Evolutionary conservation across 306 rosid genomes (phyloP).

Genomic region (Acacia confusa): DNA sequence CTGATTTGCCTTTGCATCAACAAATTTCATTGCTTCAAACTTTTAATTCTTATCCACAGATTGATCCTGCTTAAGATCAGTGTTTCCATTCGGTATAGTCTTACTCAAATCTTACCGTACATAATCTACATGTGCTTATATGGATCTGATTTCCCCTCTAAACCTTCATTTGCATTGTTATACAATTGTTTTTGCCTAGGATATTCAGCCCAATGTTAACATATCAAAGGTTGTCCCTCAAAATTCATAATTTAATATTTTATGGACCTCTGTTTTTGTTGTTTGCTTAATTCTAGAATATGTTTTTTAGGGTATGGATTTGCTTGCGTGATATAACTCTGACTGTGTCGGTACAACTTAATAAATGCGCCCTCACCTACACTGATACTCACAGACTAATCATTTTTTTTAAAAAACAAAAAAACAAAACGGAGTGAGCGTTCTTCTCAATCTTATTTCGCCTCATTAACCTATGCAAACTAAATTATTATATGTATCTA

Average conservation of each 20-base stretch:
- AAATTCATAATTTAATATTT: constrained; percentile 11
- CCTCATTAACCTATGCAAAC: background rate
- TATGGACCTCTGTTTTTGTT: constrained; percentile 1
- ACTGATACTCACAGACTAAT: background rate
- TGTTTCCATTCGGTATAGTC: constrained; percentile 5
- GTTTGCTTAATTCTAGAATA: background rate
- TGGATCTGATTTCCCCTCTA: constrained; percentile 7
- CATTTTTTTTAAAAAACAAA: background rate
- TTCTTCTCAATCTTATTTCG: background rate
- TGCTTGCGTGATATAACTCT: constrained; percentile 7
- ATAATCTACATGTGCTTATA: background rate
- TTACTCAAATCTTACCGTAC: constrained; percentile 7
- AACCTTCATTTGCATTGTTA: background rate
- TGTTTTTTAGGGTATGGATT: background rate
- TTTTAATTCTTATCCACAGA: background rate
- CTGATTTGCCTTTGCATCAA: constrained; percentile 18
- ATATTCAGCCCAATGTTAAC: constrained; percentile 9
- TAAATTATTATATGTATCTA: background rate
- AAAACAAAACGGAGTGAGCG: background rate
- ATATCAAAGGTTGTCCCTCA: background rate
- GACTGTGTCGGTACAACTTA: background rate
- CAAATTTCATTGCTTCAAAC: constrained; percentile 4
- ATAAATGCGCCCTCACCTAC: background rate
- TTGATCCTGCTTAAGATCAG: background rate
- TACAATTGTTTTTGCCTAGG: background rate